phyloP scores from a whole-genome alignment of 2,329 filamentous ascomycete species.

The Xylogone sp. region DNA sequence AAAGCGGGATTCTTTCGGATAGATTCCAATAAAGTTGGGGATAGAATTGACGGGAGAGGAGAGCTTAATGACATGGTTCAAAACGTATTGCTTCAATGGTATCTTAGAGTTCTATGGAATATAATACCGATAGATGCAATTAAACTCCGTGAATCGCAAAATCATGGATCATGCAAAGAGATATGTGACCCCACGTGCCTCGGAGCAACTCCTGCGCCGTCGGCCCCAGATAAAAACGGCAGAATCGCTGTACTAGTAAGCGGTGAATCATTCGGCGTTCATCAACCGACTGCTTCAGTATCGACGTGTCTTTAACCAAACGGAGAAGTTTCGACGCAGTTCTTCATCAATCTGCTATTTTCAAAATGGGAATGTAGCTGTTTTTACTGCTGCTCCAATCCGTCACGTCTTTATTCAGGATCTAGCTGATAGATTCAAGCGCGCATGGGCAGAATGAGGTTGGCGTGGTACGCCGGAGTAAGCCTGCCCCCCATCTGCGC shows the following conservation, averaged over 20 bases:
- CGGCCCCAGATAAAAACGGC: not conserved
- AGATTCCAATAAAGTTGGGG: constrained; percentile 37
- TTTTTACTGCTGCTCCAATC: not conserved
- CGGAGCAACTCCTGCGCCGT: not conserved
- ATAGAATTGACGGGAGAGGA: constrained; percentile 27
- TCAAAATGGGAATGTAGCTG: not conserved
- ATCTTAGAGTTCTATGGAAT: too few relatives aligned
- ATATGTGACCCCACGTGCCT: not conserved
- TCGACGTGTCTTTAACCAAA: not conserved
- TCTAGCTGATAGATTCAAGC: not conserved
- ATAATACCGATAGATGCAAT: too few relatives aligned
- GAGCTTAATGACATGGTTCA: not conserved
- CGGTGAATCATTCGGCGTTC: not conserved
- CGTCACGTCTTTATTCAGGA: not conserved
- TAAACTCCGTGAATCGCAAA: too few relatives aligned
- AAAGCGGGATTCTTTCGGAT: constrained; percentile 38
- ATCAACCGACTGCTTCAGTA: not conserved
- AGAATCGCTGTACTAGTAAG: not conserved
- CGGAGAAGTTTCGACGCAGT: not conserved
- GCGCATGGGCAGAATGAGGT: constrained; percentile 36
- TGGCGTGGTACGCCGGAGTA: constrained; percentile 49
- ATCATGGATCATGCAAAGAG: not conserved
- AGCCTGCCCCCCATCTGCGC: constrained; percentile 15
- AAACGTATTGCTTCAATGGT: too few relatives aligned
- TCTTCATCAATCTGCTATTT: not conserved